A percentile compares a stretch with the other conserved stretches of the same genome.
Conservation (phyloP, 768 basidiomycete genomes). For the Trametes villosa region DNA sequence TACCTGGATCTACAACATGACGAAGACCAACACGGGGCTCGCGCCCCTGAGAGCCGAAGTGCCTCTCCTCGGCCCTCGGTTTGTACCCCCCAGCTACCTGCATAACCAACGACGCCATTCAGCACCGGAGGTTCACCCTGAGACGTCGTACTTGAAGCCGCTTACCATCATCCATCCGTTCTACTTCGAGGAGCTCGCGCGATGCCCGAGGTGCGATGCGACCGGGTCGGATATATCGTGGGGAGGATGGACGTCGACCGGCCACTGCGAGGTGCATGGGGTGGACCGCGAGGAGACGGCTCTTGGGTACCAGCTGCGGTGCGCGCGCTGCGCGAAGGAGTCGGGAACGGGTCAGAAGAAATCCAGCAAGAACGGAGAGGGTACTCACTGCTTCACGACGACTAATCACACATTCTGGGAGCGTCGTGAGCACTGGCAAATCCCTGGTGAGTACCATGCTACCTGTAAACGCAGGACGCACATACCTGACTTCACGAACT, state of each 20-base stretch:
- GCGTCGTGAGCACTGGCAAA: slow-evolving; percentile 25
- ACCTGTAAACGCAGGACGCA: no score
- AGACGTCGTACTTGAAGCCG: slow-evolving; percentile 27
- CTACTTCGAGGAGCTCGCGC: slow-evolving; percentile 19
- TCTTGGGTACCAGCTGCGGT: slow-evolving; percentile 23
- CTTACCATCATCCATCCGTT: slow-evolving; percentile 31
- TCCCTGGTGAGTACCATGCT: slow-evolving; percentile 22
- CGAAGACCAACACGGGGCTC: not conserved
- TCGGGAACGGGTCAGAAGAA: not conserved
- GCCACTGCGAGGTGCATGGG: slow-evolving; percentile 29
- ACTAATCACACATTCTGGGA: slow-evolving; percentile 29
- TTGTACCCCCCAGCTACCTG: slow-evolving; percentile 26
- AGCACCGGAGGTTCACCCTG: slow-evolving; percentile 4
- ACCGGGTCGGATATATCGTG: slow-evolving; percentile 14
- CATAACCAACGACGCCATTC: slow-evolving; percentile 14
- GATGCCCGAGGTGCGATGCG: slow-evolving; percentile 20
- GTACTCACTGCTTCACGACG: slow-evolving; percentile 22
- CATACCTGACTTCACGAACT: no score
- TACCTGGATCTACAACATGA: slow-evolving; percentile 15
- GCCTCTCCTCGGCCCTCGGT: slow-evolving; percentile 30
- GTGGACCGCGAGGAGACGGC: slow-evolving; percentile 19
- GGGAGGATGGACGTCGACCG: slow-evolving; percentile 24
- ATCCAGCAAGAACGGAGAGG: not conserved
- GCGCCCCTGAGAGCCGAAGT: slow-evolving; percentile 8
- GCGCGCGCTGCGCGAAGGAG: slow-evolving; percentile 15